Conservation (phyloP, 805 yeast species). For the Saturnispora hagleri region DNA sequence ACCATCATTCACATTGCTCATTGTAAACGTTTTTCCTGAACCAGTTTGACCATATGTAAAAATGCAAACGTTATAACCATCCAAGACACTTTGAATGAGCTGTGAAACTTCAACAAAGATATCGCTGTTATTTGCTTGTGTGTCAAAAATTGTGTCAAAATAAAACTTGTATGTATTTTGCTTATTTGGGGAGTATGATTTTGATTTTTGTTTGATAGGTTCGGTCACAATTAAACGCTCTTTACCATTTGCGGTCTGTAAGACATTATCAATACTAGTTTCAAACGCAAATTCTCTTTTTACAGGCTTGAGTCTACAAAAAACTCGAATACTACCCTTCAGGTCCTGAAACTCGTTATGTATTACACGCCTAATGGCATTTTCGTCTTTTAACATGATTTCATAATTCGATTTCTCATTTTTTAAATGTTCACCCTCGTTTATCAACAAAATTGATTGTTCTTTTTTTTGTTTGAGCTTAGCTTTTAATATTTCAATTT, state of each 20-base stretch:
- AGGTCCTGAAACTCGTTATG: constrained; percentile 77
- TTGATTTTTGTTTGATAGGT: constrained; percentile 9
- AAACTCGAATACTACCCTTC: constrained; percentile 87
- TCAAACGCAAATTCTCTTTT: constrained; percentile 9
- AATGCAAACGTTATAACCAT: constrained; percentile 87
- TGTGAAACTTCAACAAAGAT: constrained; percentile 83
- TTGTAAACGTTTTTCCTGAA: constrained; percentile 89
- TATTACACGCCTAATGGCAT: constrained; percentile 40
- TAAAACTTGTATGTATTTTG: constrained; percentile 35
- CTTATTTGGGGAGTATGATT: constrained; percentile 1
- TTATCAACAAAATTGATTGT: neutral
- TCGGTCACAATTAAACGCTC: constrained; percentile 25
- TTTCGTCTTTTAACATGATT: constrained; percentile 24
- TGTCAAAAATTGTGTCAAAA: constrained; percentile 73
- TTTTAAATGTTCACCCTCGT: neutral
- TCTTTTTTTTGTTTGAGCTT: neutral
- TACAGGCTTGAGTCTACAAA: constrained; percentile 74
- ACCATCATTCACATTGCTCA: constrained; percentile 66
- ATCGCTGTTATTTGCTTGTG: constrained; percentile 42
- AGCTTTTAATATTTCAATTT: neutral
- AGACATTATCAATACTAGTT: constrained; percentile 8
- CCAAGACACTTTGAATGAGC: constrained; percentile 73
- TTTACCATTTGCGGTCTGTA: constrained; percentile 17
- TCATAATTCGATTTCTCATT: constrained; percentile 11
- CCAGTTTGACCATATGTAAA: constrained; percentile 98